These are phyloP conservation scores for Aspergillus affinis DNA, from an alignment of 495 filamentous ascomycete species.

Conservation along the genomic window DNA sequence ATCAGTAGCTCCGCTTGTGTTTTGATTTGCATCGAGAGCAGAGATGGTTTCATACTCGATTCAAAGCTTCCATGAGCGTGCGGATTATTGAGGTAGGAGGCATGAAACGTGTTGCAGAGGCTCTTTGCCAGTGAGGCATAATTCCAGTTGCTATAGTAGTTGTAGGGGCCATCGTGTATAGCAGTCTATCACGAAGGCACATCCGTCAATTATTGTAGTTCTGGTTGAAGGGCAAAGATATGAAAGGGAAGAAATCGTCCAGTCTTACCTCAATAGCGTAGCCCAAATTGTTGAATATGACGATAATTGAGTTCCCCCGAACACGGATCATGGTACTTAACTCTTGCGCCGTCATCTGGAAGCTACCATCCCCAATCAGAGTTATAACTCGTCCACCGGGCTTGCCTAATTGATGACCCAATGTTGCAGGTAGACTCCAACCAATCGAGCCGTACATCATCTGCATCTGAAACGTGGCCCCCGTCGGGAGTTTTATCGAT, in stretches of 20 bases:
- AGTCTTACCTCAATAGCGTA: constrained; percentile 60
- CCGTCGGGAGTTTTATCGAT: constrained; percentile 2
- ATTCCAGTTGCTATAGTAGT: constrained; percentile 19
- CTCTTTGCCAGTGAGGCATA: constrained; percentile 8
- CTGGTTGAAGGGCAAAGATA: not conserved
- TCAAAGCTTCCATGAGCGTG: no score
- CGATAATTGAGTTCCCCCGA: constrained; percentile 61
- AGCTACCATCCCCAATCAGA: constrained; percentile 70
- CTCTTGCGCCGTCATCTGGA: constrained; percentile 72
- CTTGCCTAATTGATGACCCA: constrained; percentile 25
- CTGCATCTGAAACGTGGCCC: constrained; percentile 14
- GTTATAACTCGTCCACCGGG: constrained; percentile 51
- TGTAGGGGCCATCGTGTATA: constrained; percentile 21
- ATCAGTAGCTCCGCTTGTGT: no score
- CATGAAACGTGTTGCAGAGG: constrained; percentile 6
- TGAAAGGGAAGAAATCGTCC: no score
- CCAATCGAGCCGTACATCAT: constrained; percentile 16
- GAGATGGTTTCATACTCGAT: no score
- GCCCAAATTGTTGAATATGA: constrained; percentile 68
- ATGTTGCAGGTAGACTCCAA: constrained; percentile 13
- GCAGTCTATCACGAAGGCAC: no score
- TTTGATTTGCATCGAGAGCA: no score
- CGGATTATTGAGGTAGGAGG: no score
- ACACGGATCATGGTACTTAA: constrained; percentile 67
- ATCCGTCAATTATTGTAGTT: no score